phyloP scores from a whole-genome alignment of 2,329 filamentous ascomycete species.

The Delphinella strobiligena region DNA sequence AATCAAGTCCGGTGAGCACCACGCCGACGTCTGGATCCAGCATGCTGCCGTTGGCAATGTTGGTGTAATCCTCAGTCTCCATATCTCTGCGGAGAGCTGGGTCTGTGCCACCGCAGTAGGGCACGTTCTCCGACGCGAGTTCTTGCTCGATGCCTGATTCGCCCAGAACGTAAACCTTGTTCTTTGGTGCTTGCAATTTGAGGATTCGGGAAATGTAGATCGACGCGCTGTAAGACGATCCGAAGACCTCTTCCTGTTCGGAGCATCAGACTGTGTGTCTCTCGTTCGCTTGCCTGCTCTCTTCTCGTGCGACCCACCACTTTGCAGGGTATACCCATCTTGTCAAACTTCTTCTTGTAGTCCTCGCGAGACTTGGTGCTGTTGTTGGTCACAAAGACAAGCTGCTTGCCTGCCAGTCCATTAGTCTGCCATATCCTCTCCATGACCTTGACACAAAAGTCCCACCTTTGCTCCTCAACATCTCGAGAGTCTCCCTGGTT shows the following conservation, averaged over 20 bases:
- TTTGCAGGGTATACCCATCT: conserved; percentile 64
- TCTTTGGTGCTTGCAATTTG: conserved; percentile 61
- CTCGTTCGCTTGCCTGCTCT: not conserved
- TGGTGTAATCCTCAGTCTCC: conserved; percentile 64
- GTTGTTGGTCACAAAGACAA: conserved; percentile 97
- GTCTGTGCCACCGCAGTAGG: conserved; percentile 80
- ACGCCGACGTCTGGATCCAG: conserved; percentile 83
- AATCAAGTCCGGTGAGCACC: conserved; percentile 83
- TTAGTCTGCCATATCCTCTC: not conserved
- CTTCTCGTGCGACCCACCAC: conserved; percentile 35
- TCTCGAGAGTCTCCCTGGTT: conserved; percentile 70
- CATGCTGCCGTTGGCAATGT: conserved; percentile 58
- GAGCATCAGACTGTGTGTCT: conserved; percentile 1
- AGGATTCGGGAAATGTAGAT: conserved; percentile 95
- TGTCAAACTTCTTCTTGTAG: conserved; percentile 82
- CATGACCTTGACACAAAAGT: conserved; percentile 3
- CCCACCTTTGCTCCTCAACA: conserved; percentile 68
- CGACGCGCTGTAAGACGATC: conserved; percentile 85
- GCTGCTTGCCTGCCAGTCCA: conserved; percentile 58
- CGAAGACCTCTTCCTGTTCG: conserved; percentile 76
- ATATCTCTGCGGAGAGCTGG: conserved; percentile 65
- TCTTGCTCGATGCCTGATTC: conserved; percentile 88
- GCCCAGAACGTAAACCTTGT: conserved; percentile 89
- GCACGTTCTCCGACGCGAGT: conserved; percentile 64
- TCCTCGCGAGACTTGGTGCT: conserved; percentile 90